Conservation (phyloP, 305 asterid genomes). For the Rubia tinctorum region DNA sequence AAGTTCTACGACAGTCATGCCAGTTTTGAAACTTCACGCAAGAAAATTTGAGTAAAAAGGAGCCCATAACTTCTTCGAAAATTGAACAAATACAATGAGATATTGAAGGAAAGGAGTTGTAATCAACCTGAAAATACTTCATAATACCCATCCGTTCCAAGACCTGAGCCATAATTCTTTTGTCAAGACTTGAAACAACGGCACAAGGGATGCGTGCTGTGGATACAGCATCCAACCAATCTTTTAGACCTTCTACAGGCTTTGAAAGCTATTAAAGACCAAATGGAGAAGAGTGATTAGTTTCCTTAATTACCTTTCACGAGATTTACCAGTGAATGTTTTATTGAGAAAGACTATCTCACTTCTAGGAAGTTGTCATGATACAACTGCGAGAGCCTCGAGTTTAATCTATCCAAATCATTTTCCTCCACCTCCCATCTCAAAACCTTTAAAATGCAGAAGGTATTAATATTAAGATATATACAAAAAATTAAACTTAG, state of each 20-base stretch:
- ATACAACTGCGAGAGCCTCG: slow-evolving; percentile 72
- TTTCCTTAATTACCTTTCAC: not conserved
- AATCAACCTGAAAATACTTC: slow-evolving; percentile 75
- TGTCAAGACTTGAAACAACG: slow-evolving; percentile 87
- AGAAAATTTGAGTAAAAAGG: not conserved
- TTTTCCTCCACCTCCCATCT: slow-evolving; percentile 52
- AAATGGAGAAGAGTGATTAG: slow-evolving; percentile 8
- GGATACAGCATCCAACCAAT: slow-evolving; percentile 90
- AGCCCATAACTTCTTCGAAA: not conserved
- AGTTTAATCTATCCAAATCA: slow-evolving; percentile 63
- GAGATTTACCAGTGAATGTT: not conserved
- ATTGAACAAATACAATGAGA: not conserved
- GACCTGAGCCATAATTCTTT: slow-evolving; percentile 67
- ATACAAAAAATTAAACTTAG: not conserved
- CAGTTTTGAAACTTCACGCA: not conserved
- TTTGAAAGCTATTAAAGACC: slow-evolving; percentile 54
- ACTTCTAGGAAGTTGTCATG: slow-evolving; percentile 66
- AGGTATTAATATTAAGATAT: slow-evolving; percentile 7
- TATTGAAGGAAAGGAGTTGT: not conserved
- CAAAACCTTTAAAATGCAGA: slow-evolving; percentile 47
- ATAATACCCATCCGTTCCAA: slow-evolving; percentile 77
- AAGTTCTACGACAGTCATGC: not conserved
- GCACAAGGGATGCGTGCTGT: slow-evolving; percentile 96
- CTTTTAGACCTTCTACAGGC: slow-evolving; percentile 82
- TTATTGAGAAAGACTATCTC: slow-evolving; percentile 15